A percentile compares a stretch with the other conserved stretches of the same genome.
Evolutionary conservation across 768 basidiomycete genomes (phyloP).

Genomic region (Chalciporus sphaerocephalus): DNA sequence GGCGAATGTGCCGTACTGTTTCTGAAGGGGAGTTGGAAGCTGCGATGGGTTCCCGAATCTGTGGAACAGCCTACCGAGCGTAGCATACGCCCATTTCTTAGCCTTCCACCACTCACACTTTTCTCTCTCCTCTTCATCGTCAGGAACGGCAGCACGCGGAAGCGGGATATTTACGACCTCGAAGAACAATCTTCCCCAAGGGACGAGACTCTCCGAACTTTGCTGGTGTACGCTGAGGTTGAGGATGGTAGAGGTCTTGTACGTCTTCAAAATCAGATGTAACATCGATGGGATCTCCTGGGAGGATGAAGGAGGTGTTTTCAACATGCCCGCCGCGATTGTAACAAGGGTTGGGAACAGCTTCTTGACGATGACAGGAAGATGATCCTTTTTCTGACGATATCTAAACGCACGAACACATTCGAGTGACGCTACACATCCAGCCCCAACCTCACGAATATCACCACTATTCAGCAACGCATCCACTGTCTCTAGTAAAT

Average conservation of each 20-base stretch:
- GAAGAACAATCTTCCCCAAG: slow-evolving; percentile 85
- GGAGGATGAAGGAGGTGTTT: slow-evolving; percentile 51
- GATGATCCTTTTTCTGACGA: slow-evolving; percentile 56
- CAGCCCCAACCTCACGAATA: slow-evolving; percentile 74
- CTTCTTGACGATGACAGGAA: slow-evolving; percentile 53
- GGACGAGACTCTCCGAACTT: slow-evolving; percentile 66
- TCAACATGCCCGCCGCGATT: slow-evolving; percentile 69
- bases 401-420: slow-evolving; percentile 72
- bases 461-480: slow-evolving; percentile 57
- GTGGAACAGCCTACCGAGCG: slow-evolving; percentile 75
- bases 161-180: slow-evolving; percentile 69
- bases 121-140: slow-evolving; percentile 73
- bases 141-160: slow-evolving; percentile 60
- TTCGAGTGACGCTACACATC: slow-evolving; percentile 74
- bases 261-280: slow-evolving; percentile 83
- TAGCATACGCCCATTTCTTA: slow-evolving; percentile 92
- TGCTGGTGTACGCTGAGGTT: slow-evolving; percentile 74
- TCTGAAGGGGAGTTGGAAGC: slow-evolving; percentile 66
- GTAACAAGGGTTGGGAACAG: slow-evolving; percentile 73
- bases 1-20: slow-evolving; percentile 67
- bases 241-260: slow-evolving; percentile 77
- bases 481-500: slow-evolving; percentile 63
- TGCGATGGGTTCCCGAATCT: slow-evolving; percentile 87
- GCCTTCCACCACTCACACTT: slow-evolving; percentile 84
- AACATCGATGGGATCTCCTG: slow-evolving; percentile 80